Percentiles rank a stretch among this genome's conserved stretches.
phyloP scores from a whole-genome alignment of 768 basidiomycete species.

The Leccinum subtestaceum region DNA sequence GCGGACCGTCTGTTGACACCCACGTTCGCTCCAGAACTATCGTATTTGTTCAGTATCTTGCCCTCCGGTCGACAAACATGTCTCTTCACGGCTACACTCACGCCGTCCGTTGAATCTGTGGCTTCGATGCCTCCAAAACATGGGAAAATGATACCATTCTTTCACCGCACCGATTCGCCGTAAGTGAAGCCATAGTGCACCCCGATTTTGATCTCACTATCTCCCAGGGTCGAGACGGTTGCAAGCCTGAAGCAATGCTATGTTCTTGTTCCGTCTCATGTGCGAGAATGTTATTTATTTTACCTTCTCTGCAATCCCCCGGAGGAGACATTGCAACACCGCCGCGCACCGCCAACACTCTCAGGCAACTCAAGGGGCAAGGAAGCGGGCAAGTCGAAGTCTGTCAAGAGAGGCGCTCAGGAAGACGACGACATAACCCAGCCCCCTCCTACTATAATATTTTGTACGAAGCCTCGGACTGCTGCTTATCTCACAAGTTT shows the following conservation, averaged over 20 bases:
- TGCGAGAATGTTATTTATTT: conserved; percentile 89
- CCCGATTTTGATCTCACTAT: neutral
- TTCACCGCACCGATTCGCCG: conserved; percentile 76
- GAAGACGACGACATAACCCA: conserved; percentile 57
- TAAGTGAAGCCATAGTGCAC: conserved; percentile 37
- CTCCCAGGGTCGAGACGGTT: conserved; percentile 80
- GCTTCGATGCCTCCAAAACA: conserved; percentile 67
- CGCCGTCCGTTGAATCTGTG: conserved; percentile 77
- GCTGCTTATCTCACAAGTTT: conserved; percentile 85
- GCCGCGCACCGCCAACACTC: conserved; percentile 59
- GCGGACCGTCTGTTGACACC: conserved; percentile 89
- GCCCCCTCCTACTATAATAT: conserved; percentile 96
- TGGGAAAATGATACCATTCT: conserved; percentile 85
- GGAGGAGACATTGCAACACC: conserved; percentile 66
- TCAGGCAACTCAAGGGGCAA: conserved; percentile 1
- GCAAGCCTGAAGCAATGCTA: conserved; percentile 85
- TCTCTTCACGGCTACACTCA: conserved; percentile 94
- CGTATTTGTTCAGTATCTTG: conserved; percentile 69
- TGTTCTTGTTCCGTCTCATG: conserved; percentile 90
- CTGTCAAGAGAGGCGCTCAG: conserved; percentile 28
- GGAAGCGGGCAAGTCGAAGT: conserved; percentile 36
- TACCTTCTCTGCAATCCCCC: conserved; percentile 88
- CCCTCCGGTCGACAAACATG: conserved; percentile 92
- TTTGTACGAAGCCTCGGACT: conserved; percentile 80
- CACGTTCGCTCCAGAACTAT: conserved; percentile 85